Base-by-base conservation (phyloP, 2,329 filamentous ascomycete species). In the Aspergillus sp. region DNA sequence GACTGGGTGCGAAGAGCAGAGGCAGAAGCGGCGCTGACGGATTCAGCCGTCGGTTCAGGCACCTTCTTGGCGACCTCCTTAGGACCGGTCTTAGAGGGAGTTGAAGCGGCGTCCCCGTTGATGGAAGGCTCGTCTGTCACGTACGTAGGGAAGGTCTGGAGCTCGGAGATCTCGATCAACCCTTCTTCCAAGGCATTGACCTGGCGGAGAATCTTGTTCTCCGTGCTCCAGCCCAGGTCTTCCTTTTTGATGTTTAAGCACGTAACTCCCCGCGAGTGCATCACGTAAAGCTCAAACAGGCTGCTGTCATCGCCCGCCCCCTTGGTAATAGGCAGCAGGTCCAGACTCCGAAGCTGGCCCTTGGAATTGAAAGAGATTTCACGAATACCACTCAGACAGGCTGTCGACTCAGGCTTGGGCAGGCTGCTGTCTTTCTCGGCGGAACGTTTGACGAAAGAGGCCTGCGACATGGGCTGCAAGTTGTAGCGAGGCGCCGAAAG, bases 201-300 rank as follows among this genome's bases (percentile, higher is more conserved):
- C 0, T 90, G 84, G 56, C 88, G 81, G 45, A 96, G 81, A 55
- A 96, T 90, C 80, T 96, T 96, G 77, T 92, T 94, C 63, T 97
- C 91, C 67, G 87, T 86, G 67, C 89, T 90, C 93, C 93, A 98
- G 31, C 96, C 95, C 52, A 99, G 82, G 76, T 98, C 94, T 54
- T 88, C 86, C 73, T 94, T 91, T 74, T 90, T 94, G 73, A 99
- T 87, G 64, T 87, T 88, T 55, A 98, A 75, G 69, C 91, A 94
- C 18, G 93, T 93, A n/a, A 98, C 92, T 62, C 95, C 95, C 78
- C 92, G 96, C 11, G 95, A 97, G 76, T 99, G 94, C 89, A 97
- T 96, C 32, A 92, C 90, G 73, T 99, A 99, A 10, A 99, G 83
- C 79, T 99, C 95, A 70, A 99, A 98, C 14, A 97, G 79, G 0